Conservation (phyloP, 2,329 filamentous ascomycete genomes). For the Geosmithia putterillii region DNA sequence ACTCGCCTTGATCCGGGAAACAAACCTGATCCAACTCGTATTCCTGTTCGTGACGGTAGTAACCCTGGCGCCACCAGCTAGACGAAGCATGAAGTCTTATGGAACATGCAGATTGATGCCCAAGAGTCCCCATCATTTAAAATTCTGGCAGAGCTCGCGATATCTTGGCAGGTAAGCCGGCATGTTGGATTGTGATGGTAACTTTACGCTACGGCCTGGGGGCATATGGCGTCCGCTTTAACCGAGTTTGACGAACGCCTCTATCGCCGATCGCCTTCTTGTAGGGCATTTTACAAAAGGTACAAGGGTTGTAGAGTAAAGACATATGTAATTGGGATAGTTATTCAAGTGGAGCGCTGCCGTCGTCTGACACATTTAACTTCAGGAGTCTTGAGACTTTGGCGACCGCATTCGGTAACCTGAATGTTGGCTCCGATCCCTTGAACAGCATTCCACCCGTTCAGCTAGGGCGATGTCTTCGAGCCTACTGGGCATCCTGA, state of each 20-base stretch:
- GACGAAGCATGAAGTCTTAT: neutral
- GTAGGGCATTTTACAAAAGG: neutral
- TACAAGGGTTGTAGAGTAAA: neutral
- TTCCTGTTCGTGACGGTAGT: neutral
- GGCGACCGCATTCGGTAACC: neutral
- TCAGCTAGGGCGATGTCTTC: neutral
- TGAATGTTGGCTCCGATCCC: neutral
- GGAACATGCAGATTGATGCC: neutral
- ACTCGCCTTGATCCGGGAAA: neutral
- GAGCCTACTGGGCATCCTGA: neutral
- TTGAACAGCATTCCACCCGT: neutral
- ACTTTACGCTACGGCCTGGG: neutral
- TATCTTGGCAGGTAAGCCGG: neutral
- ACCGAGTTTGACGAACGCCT: neutral
- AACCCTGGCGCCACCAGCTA: neutral
- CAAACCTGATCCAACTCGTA: neutral
- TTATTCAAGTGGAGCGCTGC: too few relatives aligned
- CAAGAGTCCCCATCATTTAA: neutral
- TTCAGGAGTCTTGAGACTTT: neutral
- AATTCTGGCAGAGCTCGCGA: neutral
- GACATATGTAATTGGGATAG: too few relatives aligned
- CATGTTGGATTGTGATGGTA: neutral
- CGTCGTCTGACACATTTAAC: neutral
- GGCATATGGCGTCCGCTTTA: neutral
- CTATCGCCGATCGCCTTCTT: neutral